Conservation (phyloP, 2,329 filamentous ascomycete species). For the Fusarium illudens region DNA sequence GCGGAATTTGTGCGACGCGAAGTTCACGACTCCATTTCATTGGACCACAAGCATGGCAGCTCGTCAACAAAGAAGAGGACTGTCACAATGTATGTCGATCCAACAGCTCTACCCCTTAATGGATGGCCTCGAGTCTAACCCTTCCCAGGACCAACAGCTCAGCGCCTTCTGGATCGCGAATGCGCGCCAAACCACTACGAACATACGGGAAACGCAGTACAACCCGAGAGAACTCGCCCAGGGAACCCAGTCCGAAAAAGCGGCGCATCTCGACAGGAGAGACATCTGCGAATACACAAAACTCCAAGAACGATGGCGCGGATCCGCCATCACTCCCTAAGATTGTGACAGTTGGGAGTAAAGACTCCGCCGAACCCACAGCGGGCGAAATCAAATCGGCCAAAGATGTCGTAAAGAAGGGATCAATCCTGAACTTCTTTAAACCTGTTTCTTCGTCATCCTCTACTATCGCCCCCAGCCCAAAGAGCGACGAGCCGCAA, state of each 20-base stretch:
- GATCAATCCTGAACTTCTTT: conserved; percentile 54
- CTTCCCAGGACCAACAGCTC: conserved; percentile 44
- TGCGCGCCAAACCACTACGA: conserved; percentile 48
- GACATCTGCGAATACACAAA: neutral
- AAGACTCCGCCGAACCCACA: neutral
- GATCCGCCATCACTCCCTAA: neutral
- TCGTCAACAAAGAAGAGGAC: neutral
- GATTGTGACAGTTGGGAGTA: neutral
- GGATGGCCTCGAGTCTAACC: conserved; percentile 2
- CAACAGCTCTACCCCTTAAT: rapidly evolving
- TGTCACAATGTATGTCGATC: conserved; percentile 4
- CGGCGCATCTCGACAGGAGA: conserved; percentile 15
- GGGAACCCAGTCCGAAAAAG: conserved; percentile 38
- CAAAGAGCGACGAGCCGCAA: conserved; percentile 27
- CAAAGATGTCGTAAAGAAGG: conserved; percentile 34
- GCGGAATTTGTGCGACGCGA: neutral
- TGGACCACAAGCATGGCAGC: conserved; percentile 15
- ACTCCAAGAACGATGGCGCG: neutral
- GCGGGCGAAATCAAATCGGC: neutral
- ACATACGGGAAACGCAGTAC: conserved; percentile 53
- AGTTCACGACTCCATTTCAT: neutral
- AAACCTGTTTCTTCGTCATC: conserved; percentile 42
- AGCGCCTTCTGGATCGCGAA: conserved; percentile 36
- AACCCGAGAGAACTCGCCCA: conserved; percentile 34
- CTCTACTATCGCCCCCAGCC: conserved; percentile 7